Evolutionary conservation across 2,329 filamentous ascomycete genomes (phyloP), one percentile per base, ranked within the genome.

Genomic region (Emmonsiellopsis sp.): DNA sequence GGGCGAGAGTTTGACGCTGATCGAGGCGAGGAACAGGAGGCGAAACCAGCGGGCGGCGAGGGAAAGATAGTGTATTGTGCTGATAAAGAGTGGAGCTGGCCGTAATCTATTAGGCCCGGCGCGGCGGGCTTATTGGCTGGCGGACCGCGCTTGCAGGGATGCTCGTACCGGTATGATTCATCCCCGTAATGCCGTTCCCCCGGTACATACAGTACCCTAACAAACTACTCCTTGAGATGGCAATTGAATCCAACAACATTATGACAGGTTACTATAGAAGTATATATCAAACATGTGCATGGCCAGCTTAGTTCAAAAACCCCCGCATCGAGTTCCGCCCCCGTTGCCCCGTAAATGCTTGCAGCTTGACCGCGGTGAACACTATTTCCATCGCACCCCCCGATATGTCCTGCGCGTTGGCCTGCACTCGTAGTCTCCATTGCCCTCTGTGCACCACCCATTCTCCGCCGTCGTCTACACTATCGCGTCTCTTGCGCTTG

Each of bases 361-460:
- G 86, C 31, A 95, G 65, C 68, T 87, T 89, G 36, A 91, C 86
- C 0, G 83, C 87, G 13, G 86, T 77, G 49, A 95, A 76, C 21
- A 88, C 77, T 55, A 88, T 85, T 69, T 92, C 86, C 53, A 85
- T 76, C 2, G 74, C 74, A 39, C 73, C 74, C 33, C 58, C 63
- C 62, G 70, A 74, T 4, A 60, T 57, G 37, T 65, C 62, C 32
- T 62, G 58, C 11, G 47, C 55, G 9, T 66, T 65, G 6, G 70
- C 68, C 63, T 86, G 83, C 32, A 94, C 81, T 42, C 80, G 77
- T 59, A 90, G 65, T 55, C 85, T 76, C 85, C 86, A 91, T 66
- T 88, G 86, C 0, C 85, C 86, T 13, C 75, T 85, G 54, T 74
- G 77, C 17, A 91, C 74, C 39, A 82, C 74, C 85, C 86, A 89